Evolutionary conservation across 2,329 filamentous ascomycete genomes (phyloP).

Genomic region (Xylariaceae sp.): DNA sequence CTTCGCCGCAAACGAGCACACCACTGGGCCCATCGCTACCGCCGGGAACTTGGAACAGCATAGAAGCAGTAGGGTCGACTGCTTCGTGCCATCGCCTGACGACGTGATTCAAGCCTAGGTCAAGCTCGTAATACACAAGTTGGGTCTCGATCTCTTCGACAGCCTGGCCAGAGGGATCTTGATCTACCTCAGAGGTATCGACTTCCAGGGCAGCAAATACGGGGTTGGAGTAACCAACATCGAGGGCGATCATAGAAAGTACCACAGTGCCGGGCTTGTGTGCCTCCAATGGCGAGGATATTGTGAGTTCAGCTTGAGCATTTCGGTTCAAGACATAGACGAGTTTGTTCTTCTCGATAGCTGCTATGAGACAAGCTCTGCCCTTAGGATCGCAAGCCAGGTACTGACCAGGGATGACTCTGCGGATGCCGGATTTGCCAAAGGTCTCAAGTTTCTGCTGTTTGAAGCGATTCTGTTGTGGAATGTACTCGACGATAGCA

Average conservation of each 20-base stretch:
- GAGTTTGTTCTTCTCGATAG: constrained; percentile 97
- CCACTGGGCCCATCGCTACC: constrained; percentile 91
- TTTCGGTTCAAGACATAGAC: constrained; percentile 98
- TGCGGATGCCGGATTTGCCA: constrained; percentile 90
- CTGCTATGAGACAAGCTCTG: constrained; percentile 88
- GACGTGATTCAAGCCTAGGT: constrained; percentile 94
- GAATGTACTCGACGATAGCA: constrained; percentile 86
- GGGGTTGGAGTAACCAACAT: constrained; percentile 95
- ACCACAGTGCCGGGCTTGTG: constrained; percentile 91
- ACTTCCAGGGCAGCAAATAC: constrained; percentile 94
- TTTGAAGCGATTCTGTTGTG: constrained; percentile 80
- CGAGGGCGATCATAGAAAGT: constrained; percentile 79
- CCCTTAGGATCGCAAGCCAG: constrained; percentile 94
- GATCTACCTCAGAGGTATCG: constrained; percentile 86
- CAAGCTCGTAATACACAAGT: constrained; percentile 95
- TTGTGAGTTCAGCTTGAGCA: constrained; percentile 88
- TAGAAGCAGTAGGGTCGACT: constrained; percentile 82
- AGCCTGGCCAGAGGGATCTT: constrained; percentile 82
- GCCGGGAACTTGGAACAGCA: constrained; percentile 92
- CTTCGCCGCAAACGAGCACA: constrained; percentile 89
- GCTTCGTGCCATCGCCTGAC: constrained; percentile 94
- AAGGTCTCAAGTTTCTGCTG: constrained; percentile 95
- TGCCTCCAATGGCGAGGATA: constrained; percentile 93
- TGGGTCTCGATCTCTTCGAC: constrained; percentile 80
- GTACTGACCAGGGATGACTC: constrained; percentile 93